Conservation (phyloP, 2,329 filamentous ascomycete species). For the Xylariaceae sp. region DNA sequence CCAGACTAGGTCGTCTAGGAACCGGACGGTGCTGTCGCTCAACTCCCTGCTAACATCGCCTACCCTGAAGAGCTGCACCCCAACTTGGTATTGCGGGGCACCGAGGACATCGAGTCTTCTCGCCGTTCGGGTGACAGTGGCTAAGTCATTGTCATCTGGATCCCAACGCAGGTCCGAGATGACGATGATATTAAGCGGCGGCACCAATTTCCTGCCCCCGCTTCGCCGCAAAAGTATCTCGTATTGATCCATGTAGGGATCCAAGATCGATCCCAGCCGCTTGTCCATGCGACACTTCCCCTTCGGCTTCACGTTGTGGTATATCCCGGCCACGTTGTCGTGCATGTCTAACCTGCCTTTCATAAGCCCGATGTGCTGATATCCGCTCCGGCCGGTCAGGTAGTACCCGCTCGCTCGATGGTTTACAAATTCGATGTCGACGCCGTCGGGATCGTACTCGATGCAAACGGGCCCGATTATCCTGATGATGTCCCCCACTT, state of each 20-base stretch:
- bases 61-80: constrained; percentile 73
- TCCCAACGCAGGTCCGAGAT: constrained; percentile 66
- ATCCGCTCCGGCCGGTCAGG: constrained; percentile 19
- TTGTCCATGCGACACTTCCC: constrained; percentile 22
- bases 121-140: constrained; percentile 45
- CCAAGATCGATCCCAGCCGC: constrained; percentile 21
- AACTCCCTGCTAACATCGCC: constrained; percentile 52
- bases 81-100: constrained; percentile 63
- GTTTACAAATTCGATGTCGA: constrained; percentile 72
- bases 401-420: constrained; percentile 34
- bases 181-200: constrained; percentile 71
- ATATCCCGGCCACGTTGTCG: constrained; percentile 31
- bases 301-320: constrained; percentile 23
- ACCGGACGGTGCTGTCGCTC: constrained; percentile 44
- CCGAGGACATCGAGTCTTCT: constrained; percentile 56
- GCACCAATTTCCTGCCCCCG: constrained; percentile 3
- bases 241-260: constrained; percentile 21
- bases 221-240: neutral
- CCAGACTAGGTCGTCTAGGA: constrained; percentile 58
- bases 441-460: constrained; percentile 60
- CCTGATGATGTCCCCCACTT: constrained; percentile 58
- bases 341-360: constrained; percentile 21
- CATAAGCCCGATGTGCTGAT: constrained; percentile 26
- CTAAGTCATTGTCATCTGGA: constrained; percentile 48
- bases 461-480: constrained; percentile 67